Evolutionary conservation across 305 asterid genomes (phyloP).

Genomic region (Withania somnifera): DNA sequence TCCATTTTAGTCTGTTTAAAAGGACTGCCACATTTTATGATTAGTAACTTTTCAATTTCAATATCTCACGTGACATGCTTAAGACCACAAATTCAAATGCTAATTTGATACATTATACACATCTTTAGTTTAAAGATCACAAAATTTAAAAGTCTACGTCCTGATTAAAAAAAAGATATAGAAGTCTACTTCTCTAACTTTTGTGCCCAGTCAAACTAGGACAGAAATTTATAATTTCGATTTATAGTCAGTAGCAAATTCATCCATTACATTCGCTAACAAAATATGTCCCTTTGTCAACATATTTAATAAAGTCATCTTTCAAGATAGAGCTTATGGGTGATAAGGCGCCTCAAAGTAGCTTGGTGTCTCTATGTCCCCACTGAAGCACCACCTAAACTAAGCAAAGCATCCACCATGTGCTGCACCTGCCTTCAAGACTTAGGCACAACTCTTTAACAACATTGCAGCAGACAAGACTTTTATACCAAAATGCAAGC

Average conservation of each 20-base stretch:
- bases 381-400: background rate
- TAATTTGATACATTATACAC: too few species aligned
- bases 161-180: too few species aligned
- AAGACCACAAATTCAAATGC: too few species aligned
- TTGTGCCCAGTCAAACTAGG: background rate
- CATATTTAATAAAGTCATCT: background rate
- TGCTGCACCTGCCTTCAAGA: background rate
- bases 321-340: background rate
- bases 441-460: background rate
- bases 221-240: background rate
- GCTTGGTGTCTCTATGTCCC: background rate
- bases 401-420: background rate
- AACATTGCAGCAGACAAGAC: background rate
- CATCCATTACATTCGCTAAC: background rate
- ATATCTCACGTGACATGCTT: too few species aligned
- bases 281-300: background rate
- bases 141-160: too few species aligned
- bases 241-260: background rate
- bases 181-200: too few species aligned
- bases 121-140: too few species aligned
- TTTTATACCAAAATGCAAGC: background rate
- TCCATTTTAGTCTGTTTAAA: too few species aligned
- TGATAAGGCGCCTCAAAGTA: background rate
- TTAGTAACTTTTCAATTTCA: too few species aligned
- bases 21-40: too few species aligned